Base-by-base conservation (phyloP, 768 basidiomycete species). In the Phanerochaete carnosa region DNA sequence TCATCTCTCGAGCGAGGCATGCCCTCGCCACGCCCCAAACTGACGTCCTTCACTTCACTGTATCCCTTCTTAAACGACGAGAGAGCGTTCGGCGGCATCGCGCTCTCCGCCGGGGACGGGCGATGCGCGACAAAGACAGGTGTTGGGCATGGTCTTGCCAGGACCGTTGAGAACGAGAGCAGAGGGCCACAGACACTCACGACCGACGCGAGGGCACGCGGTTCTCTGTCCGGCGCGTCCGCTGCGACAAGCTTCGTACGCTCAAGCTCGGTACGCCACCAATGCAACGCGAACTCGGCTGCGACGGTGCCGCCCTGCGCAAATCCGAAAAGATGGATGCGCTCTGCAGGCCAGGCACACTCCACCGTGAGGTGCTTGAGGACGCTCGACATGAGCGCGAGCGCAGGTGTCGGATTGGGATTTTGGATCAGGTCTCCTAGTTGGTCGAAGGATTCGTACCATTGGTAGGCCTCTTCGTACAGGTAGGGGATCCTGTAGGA, bases 261-360 rank as follows among this genome's bases (percentile, higher is more conserved):
- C 55, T 62, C 64, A 25, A 63, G 63, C 47, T 59, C 64, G 54
- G 51, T 55, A 53, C 64, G 64, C 68, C 86, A 89, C 75, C 78
- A 81, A 33, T 74, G 67, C 6, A 92, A 67, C 0, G 81, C 82
- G 55, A 84, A 77, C 72, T 97, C 94, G 1, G 78, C 80, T 1
- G 86, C 91, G 33, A 94, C 82, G 22, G 80, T 87, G 0, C 92
- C 95, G 0, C 94, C 94, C 71, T 97, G 94, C 0, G 83, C 90
- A 64, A 92, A 97, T 2, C 94, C 94, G 59, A 95, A 90, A 49
- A 94, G 69, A 69, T 97, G 94, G 43, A 97, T 88, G n/a, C 81
- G 77, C 11, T 82, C 60, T 0, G 79, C 66, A 6, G 85, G 76
- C 94, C 94, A 97, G 0, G 73, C 63, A 66, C 87, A 90, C 43